Conservation (phyloP, 345 rosid genomes). For the Arabis hirsuta region DNA sequence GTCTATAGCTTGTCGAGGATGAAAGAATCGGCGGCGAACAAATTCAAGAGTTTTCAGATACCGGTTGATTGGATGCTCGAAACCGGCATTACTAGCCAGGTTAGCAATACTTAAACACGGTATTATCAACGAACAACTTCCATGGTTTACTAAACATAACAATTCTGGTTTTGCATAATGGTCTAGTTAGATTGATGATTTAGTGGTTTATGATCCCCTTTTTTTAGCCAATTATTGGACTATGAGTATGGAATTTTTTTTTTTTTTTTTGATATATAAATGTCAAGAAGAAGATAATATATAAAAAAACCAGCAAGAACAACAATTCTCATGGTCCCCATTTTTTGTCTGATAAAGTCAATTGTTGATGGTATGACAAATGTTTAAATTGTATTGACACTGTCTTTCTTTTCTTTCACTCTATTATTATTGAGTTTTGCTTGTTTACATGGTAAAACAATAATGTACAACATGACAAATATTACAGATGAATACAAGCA, state of each 20-base stretch:
- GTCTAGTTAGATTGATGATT: no score
- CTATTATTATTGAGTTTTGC: conserved; percentile 34
- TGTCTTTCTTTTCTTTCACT: conserved; percentile 24
- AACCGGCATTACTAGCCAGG: conserved; percentile 88
- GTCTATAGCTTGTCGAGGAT: conserved; percentile 86
- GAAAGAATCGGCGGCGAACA: conserved; percentile 81
- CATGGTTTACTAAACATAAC: no score
- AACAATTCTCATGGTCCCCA: conserved; percentile 44
- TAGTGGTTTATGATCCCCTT: no score
- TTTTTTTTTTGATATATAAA: no score
- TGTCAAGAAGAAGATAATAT: background rate
- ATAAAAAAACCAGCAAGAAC: conserved; percentile 26
- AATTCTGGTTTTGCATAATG: no score
- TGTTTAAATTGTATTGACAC: conserved; percentile 27
- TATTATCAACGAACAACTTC: no score
- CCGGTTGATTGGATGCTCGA: conserved; percentile 97
- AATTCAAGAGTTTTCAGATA: conserved; percentile 72
- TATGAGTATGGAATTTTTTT: no score
- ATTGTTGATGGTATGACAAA: conserved; percentile 23
- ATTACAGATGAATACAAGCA: background rate
- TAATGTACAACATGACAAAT: conserved; percentile 41
- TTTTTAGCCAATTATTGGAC: no score
- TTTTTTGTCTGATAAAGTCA: conserved; percentile 27
- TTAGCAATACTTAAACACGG: conserved; percentile 25
- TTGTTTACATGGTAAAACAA: conserved; percentile 39